phyloP scores from a whole-genome alignment of 2,329 filamentous ascomycete species.

The Knoxdaviesia capensis region DNA sequence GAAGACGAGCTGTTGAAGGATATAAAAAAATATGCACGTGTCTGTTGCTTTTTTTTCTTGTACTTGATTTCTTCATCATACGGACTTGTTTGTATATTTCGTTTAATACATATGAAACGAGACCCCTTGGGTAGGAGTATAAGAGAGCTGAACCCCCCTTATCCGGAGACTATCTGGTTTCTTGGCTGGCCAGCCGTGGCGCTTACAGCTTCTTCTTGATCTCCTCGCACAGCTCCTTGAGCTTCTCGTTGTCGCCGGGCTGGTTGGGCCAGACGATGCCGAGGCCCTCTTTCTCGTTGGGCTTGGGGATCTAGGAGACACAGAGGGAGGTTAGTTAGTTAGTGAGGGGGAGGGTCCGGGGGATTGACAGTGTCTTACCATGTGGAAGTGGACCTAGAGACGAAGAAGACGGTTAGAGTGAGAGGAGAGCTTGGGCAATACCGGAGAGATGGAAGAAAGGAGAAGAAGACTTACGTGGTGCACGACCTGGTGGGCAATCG shows the following conservation, averaged over 20 bases:
- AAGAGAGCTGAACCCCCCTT: too few species aligned
- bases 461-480: constrained; percentile 50
- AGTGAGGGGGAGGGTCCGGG: neutral
- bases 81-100: too few species aligned
- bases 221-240: constrained; percentile 64
- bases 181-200: too few species aligned
- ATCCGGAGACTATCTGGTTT: too few species aligned
- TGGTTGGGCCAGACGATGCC: constrained; percentile 63
- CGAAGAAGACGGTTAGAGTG: neutral
- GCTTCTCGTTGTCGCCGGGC: constrained; percentile 56
- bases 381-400: constrained; percentile 69
- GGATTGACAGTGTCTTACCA: constrained; percentile 32
- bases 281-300: constrained; percentile 62
- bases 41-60: too few species aligned
- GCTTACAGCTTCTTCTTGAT: constrained; percentile 72
- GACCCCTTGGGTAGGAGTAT: constrained; percentile 10
- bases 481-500: constrained; percentile 77
- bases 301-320: constrained; percentile 67
- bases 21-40: too few species aligned
- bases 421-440: constrained; percentile 1
- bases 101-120: too few species aligned
- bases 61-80: too few species aligned
- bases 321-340: constrained; percentile 3
- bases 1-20: too few species aligned
- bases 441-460: neutral